Evolutionary conservation across 805 yeast genomes (phyloP), one percentile per base, ranked within the genome.

Genomic region (Candida maesae): DNA sequence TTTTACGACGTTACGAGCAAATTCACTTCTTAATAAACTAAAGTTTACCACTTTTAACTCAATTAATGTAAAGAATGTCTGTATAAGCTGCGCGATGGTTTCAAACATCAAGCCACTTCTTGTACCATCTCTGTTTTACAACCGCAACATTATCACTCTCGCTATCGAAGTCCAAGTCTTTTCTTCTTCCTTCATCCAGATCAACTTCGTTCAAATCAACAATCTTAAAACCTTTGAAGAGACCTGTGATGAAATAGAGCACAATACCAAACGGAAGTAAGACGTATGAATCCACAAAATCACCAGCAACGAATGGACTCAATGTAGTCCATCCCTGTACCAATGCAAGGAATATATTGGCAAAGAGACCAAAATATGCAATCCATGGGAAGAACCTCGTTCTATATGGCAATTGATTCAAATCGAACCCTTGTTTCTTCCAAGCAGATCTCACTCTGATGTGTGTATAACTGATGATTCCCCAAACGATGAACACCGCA

Each of bases 401-500:
- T 59, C 76, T 81, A 66, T 73, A 87, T 3, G 95, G 93, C 44
- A 86, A 67, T 12, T 73, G 69, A 47, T 76, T 76, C 52, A 93
- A 63, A 30, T 80, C 70, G 46, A 84, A 79, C 34, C 79, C 79
- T 59, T 88, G 79, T 13, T 67, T 57, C 51, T 72, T 73, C 58
- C 86, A 67, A 16, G 84, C 84, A 29, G 66, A 59, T 78, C 84
- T 81, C 58, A 83, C 81, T 58, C 89, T 70, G 39, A 83, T 62
- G 61, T 82, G 89, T 2, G 84, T 70, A 35, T 70, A 65, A 18
- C 81, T 70, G 46, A 83, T 81, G 54, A 77, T 70, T 26, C 76
- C 74, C 90, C 90, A 81, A 17, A 84, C 73, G 49, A 83, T 79
- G 51, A 83, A 74, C 39, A 89, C 90, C 5, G 89, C 80, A 36